phyloP scores from a whole-genome alignment of 108 stramenopile species.

The Nitzschia putrida region DNA sequence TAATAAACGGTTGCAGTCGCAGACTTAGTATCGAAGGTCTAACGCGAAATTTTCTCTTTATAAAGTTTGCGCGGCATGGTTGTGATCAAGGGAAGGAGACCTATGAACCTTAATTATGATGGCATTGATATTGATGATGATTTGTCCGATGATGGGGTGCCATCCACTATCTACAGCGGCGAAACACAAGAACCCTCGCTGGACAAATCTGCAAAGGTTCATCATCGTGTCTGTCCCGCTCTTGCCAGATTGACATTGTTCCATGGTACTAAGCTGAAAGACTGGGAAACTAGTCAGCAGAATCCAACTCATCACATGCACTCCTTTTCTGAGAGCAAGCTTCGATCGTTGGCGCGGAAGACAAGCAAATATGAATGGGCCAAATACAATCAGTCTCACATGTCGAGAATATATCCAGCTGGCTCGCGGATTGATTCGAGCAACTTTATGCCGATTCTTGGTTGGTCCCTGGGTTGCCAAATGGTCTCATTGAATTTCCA shows the following conservation, averaged over 20 bases:
- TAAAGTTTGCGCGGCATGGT: conserved; percentile 74
- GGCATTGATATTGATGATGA: conserved; percentile 52
- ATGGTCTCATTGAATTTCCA: conserved; percentile 95
- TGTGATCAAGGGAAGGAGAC: conserved; percentile 81
- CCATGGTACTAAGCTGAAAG: conserved; percentile 57
- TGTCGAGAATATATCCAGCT: conserved; percentile 88
- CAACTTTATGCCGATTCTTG: conserved; percentile 87
- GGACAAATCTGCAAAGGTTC: neutral
- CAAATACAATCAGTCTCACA: conserved; percentile 79
- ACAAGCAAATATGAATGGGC: conserved; percentile 65
- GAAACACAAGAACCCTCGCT: neutral
- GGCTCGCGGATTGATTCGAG: conserved; percentile 85
- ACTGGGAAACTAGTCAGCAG: conserved; percentile 46
- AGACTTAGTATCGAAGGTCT: neutral
- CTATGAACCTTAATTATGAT: conserved; percentile 31
- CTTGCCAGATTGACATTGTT: conserved; percentile 78
- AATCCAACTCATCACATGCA: conserved; percentile 74
- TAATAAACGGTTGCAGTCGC: conserved; percentile 1
- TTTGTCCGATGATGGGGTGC: conserved; percentile 39
- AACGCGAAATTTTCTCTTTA: neutral
- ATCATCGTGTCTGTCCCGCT: conserved; percentile 45
- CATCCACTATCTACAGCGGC: conserved; percentile 20
- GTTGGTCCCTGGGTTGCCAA: conserved; percentile 88
- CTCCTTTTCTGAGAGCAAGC: conserved; percentile 74
- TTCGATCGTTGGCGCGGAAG: conserved; percentile 41